Conservation (phyloP, 225 moss, liverwort and hornwort species). For the Ulota crispa region DNA sequence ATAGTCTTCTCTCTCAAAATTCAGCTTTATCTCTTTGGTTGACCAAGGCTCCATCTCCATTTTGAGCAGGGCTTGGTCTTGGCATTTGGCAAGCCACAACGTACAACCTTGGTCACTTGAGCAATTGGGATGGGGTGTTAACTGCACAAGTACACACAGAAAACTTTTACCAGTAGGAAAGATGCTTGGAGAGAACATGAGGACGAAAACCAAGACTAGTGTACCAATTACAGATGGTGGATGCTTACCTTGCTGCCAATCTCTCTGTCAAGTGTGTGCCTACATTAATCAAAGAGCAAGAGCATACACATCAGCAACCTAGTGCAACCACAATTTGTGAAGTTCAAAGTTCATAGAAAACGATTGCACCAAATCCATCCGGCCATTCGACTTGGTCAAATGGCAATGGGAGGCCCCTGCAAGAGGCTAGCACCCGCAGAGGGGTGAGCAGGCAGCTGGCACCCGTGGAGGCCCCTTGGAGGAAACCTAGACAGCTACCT, state of each 20-base stretch:
- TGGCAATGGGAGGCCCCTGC: too few relatives aligned
- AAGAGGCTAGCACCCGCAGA: too few relatives aligned
- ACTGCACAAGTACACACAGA: too few relatives aligned
- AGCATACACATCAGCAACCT: not conserved
- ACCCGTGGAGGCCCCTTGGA: not conserved
- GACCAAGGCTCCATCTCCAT: not conserved
- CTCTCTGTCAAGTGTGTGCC: not conserved
- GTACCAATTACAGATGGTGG: not conserved
- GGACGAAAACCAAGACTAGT: not conserved
- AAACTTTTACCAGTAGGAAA: too few relatives aligned
- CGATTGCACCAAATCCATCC: too few relatives aligned
- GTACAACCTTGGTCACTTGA: not conserved
- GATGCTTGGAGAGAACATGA: too few relatives aligned
- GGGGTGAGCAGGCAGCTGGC: too few relatives aligned
- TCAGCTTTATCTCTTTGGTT: not conserved
- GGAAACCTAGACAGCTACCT: too few relatives aligned
- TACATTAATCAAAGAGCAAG: not conserved
- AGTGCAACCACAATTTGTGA: too few relatives aligned
- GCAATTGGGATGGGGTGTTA: not conserved
- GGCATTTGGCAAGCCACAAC: not conserved
- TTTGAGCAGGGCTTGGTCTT: not conserved
- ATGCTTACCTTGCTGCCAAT: not conserved
- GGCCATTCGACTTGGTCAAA: too few relatives aligned
- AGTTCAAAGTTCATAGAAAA: too few relatives aligned
- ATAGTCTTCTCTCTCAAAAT: not conserved